Evolutionary conservation across 73 alveolate genomes (phyloP), one percentile per base, ranked within the genome.

Genomic region (Paramecium primaurelia): DNA sequence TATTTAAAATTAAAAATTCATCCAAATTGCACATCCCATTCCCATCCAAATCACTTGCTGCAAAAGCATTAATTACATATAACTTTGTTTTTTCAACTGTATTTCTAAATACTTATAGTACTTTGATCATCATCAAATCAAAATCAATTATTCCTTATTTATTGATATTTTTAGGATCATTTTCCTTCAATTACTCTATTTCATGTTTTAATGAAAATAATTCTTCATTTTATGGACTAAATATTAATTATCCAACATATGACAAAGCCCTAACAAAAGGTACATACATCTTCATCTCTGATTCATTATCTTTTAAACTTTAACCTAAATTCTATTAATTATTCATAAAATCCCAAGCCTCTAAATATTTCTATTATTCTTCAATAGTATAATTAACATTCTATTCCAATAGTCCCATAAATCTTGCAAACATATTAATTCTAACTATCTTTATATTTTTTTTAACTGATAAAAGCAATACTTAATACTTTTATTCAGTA

Each of bases 1-100:
- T 88, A 88, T 88, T 88, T 38, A 88, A 45, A 18, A 88, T 34
- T 28, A 73, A 37, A 83, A 83, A 88, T 88, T 88, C 93, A 7
- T 88, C 86, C 1, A 88, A 36, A 58, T 88, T 88, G 25, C 93
- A 88, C 86, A 68, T 88, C 18, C 88, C 77, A 88, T 88, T 88
- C 5, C 93, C 93, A 69, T 88, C 93, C 14, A 88, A 45, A 71
- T 88, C 93, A 64, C 93, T 42, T 8, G 93, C 93, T 25, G 86
- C 86, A 64, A 88, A 88, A 0, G 93, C 93, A 69, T 88, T 88
- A 6, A 88, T 88, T 1, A 88, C 93, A 88, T 68, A 88, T 22
- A 69, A 20, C 30, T 88, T 49, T 20, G 71, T 64, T 14, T 64
- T 64, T 7, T 64, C 84, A 3, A 64, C 16, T 14, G 42, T 20